Conservation (phyloP, 2,329 filamentous ascomycete species). For the Ceratocystis variospora region DNA sequence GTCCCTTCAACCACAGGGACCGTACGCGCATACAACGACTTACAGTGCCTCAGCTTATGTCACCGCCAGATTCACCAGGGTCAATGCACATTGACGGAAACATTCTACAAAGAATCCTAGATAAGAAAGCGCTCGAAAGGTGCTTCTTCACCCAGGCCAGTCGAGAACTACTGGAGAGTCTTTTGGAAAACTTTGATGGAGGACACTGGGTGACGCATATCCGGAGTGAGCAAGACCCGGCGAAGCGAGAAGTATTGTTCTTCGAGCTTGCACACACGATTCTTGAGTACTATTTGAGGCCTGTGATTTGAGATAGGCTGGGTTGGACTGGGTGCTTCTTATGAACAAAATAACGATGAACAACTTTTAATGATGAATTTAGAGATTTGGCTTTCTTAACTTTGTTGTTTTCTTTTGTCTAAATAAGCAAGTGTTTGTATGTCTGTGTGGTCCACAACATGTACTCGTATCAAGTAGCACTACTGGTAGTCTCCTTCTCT, state of each 20-base stretch:
- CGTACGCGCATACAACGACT: not conserved
- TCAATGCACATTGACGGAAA: slow-evolving; percentile 56
- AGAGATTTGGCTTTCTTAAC: not conserved
- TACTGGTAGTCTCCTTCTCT: not conserved
- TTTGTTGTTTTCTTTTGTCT: not conserved
- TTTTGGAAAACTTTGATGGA: slow-evolving; percentile 37
- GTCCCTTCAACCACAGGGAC: slow-evolving; percentile 5
- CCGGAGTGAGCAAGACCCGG: slow-evolving; percentile 21
- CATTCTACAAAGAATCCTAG: slow-evolving; percentile 42
- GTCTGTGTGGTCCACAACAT: no score
- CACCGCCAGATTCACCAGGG: slow-evolving; percentile 29
- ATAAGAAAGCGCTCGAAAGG: slow-evolving; percentile 32
- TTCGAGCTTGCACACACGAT: slow-evolving; percentile 40
- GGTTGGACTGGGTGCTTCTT: not conserved
- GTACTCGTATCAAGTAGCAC: no score
- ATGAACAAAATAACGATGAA: not conserved
- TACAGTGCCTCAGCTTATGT: slow-evolving; percentile 5
- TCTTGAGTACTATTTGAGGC: slow-evolving; percentile 39
- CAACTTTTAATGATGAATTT: not conserved
- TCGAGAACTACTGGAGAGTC: slow-evolving; percentile 32
- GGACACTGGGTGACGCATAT: slow-evolving; percentile 30
- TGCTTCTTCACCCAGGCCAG: slow-evolving; percentile 28
- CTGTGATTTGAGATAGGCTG: slow-evolving; percentile 30
- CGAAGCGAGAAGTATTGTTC: slow-evolving; percentile 26
- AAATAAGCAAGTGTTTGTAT: not conserved